A percentile compares a stretch with the other conserved stretches of the same genome.
Evolutionary conservation across 768 basidiomycete species (phyloP).

Genomic region (Strobilomyces dryophilus): DNA sequence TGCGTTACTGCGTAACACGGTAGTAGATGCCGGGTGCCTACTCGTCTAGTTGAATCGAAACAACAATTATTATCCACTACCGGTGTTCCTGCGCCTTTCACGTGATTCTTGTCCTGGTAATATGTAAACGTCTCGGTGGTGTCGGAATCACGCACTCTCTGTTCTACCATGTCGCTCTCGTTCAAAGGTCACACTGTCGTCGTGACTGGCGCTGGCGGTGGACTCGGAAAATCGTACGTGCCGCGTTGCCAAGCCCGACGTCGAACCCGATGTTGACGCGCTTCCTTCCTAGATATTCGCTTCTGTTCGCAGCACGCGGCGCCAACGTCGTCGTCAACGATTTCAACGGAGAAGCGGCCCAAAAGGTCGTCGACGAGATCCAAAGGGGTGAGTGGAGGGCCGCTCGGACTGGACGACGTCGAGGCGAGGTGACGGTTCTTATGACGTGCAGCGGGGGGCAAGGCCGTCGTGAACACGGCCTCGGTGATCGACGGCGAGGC

Average conservation of each 20-base stretch:
- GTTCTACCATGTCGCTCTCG: conserved; percentile 43
- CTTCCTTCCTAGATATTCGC: conserved; percentile 62
- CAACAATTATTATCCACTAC: conserved; percentile 20
- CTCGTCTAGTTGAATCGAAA: conserved; percentile 21
- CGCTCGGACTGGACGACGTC: not conserved
- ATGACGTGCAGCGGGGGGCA: conserved; percentile 66
- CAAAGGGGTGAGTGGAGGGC: conserved; percentile 50
- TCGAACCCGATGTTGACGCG: not conserved
- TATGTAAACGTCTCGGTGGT: not conserved
- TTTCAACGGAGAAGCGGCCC: conserved; percentile 81
- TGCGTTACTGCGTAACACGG: conserved; percentile 32
- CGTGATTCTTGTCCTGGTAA: conserved; percentile 8
- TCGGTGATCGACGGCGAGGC: conserved; percentile 83
- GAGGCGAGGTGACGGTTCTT: too few relatives aligned
- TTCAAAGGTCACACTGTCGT: conserved; percentile 92
- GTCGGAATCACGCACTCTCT: too few relatives aligned
- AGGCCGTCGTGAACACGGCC: conserved; percentile 82
- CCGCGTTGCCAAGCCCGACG: not conserved
- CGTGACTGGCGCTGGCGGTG: conserved; percentile 94
- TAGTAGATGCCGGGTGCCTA: conserved; percentile 33
- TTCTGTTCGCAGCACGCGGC: conserved; percentile 88
- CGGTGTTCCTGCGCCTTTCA: not conserved
- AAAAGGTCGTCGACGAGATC: conserved; percentile 91
- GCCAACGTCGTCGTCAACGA: conserved; percentile 97
- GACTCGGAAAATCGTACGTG: conserved; percentile 85